Evolutionary conservation across 2,329 filamentous ascomycete genomes (phyloP).

Genomic region (Exophiala aquamarina): DNA sequence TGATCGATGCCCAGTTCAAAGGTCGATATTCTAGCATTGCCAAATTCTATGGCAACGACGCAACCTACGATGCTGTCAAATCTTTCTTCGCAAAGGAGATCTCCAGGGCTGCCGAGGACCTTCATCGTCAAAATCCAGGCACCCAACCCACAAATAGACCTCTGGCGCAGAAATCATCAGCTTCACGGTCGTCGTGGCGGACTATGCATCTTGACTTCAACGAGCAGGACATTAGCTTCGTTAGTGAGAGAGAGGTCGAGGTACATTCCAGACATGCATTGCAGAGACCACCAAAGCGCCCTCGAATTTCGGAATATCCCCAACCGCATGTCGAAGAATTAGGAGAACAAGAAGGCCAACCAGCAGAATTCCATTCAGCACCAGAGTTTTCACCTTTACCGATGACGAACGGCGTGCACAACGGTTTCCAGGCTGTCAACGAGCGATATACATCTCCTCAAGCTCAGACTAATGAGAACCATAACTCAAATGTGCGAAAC

Average conservation of each 20-base stretch:
- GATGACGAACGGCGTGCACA: no score
- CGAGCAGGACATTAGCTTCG: constrained; percentile 20
- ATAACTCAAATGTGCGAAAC: no score
- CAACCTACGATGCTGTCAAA: constrained; percentile 16
- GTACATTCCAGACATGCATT: constrained; percentile 11
- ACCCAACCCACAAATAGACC: constrained; percentile 6
- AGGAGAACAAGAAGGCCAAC: no score
- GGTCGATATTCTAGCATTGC: constrained; percentile 18
- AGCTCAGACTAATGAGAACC: no score
- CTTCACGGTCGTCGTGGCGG: constrained; percentile 1
- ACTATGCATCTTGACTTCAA: constrained; percentile 15
- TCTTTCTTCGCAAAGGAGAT: constrained; percentile 21
- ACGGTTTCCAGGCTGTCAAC: no score
- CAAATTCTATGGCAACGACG: constrained; percentile 17
- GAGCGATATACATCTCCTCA: no score
- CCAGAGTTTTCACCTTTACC: no score
- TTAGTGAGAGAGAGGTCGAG: constrained; percentile 14
- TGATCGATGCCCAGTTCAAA: constrained; percentile 16
- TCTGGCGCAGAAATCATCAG: not conserved
- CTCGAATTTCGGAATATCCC: constrained; percentile 6
- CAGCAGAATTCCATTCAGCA: no score
- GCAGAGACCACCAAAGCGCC: constrained; percentile 14
- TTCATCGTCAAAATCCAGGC: constrained; percentile 4
- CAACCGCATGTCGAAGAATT: not conserved
- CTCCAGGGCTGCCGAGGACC: constrained; percentile 11